Evolutionary conservation across 2,329 filamentous ascomycete genomes (phyloP).

Genomic region (Nectriaceae sp.): DNA sequence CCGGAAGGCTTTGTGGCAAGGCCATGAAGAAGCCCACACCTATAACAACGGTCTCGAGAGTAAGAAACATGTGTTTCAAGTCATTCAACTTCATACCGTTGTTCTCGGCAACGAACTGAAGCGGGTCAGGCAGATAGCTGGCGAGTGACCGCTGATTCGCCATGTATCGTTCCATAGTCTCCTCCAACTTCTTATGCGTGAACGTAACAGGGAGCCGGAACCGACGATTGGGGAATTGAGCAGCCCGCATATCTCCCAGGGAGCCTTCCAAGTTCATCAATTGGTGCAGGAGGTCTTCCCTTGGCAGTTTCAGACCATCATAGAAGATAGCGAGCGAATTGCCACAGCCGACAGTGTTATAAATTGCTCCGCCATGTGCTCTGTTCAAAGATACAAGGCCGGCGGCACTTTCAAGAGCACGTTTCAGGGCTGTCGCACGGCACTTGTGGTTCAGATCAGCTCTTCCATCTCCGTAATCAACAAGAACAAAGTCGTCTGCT

Average conservation of each 20-base stretch:
- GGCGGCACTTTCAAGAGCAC: no score
- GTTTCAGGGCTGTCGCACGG: no score
- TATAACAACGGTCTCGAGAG: no score
- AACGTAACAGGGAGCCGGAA: slow-evolving; percentile 33
- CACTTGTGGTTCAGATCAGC: no score
- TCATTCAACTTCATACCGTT: slow-evolving; percentile 38
- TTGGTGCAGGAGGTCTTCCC: slow-evolving; percentile 6
- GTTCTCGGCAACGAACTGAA: slow-evolving; percentile 48
- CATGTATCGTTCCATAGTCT: slow-evolving; percentile 53
- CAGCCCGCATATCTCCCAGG: slow-evolving; percentile 13
- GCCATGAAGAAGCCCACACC: slow-evolving; percentile 39
- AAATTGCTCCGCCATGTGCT: no score
- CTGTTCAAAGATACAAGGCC: no score
- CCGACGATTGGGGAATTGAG: slow-evolving; percentile 23
- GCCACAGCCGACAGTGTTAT: no score
- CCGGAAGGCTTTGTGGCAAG: slow-evolving; percentile 34
- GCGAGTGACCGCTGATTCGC: slow-evolving; percentile 60
- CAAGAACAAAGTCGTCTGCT: no score
- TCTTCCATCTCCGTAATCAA: no score
- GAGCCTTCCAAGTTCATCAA: slow-evolving; percentile 16
- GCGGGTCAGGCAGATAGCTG: slow-evolving; percentile 60
- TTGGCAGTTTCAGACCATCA: no score
- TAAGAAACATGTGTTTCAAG: slow-evolving; percentile 36
- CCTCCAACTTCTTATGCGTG: slow-evolving; percentile 35
- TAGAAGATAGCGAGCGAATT: no score